Evolutionary conservation across 2,329 filamentous ascomycete species (phyloP).

Genomic region (Dothiorella sarmentorum): DNA sequence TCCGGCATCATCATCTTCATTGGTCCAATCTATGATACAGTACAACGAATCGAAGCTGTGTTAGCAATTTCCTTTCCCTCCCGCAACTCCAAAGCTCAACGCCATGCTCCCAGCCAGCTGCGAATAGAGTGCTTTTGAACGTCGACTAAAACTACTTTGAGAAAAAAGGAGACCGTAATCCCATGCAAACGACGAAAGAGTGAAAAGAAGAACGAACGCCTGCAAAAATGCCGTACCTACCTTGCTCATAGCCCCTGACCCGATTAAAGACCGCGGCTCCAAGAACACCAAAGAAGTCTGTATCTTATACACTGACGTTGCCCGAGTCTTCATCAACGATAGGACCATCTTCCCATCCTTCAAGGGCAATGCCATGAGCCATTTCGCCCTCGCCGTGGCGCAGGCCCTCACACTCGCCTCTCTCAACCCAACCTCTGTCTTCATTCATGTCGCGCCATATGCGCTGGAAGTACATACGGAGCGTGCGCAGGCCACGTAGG

Average conservation of each 20-base stretch:
- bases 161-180: not conserved
- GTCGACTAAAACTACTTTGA: not conserved
- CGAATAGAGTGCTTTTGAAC: constrained; percentile 8
- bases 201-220: not conserved
- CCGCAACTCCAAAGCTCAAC: not conserved
- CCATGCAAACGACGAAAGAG: not conserved
- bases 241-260: not conserved
- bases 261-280: constrained; percentile 11
- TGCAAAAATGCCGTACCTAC: constrained; percentile 5
- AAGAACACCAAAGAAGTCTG: constrained; percentile 11
- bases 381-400: constrained; percentile 28
- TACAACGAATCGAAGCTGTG: constrained; percentile 14
- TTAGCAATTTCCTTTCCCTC: constrained; percentile 12
- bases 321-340: constrained; percentile 33
- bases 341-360: constrained; percentile 35
- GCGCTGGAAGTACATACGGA: constrained; percentile 79
- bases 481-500: constrained; percentile 73
- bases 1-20: not conserved
- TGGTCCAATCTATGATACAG: constrained; percentile 11
- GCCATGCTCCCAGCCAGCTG: constrained; percentile 2
- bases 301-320: constrained; percentile 35
- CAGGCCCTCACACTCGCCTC: constrained; percentile 42
- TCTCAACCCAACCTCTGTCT: constrained; percentile 40
- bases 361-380: constrained; percentile 31
- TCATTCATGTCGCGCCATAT: constrained; percentile 74